phyloP scores from a whole-genome alignment of 768 basidiomycete species.

The Suillus hirtellus region DNA sequence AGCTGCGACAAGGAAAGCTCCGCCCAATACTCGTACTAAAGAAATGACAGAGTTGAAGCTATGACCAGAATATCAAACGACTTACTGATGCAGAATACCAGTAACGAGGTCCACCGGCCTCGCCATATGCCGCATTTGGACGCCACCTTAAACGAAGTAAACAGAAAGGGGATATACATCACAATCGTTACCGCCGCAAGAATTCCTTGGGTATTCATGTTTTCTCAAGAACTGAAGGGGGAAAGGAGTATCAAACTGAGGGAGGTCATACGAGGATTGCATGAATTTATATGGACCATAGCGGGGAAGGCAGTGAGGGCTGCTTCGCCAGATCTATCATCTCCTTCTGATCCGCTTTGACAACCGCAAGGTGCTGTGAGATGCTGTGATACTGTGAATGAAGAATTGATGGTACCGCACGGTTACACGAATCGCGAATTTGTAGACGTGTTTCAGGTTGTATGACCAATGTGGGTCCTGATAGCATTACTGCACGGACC shows the following conservation, averaged over 20 bases:
- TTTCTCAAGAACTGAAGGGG: slow-evolving; percentile 9
- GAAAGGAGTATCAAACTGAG: slow-evolving; percentile 8
- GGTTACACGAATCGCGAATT: too few relatives aligned
- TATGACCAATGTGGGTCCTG: not conserved
- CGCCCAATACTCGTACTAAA: slow-evolving; percentile 59
- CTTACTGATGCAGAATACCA: slow-evolving; percentile 59
- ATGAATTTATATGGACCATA: slow-evolving; percentile 20
- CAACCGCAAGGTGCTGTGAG: not conserved
- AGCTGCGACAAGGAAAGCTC: slow-evolving; percentile 57
- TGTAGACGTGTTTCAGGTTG: not conserved
- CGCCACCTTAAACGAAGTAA: slow-evolving; percentile 45
- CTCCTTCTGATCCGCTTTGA: not conserved
- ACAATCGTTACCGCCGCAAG: slow-evolving; percentile 61
- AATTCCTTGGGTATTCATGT: slow-evolving; percentile 43
- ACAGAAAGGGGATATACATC: slow-evolving; percentile 57
- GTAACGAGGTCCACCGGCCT: slow-evolving; percentile 66
- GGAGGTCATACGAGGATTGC: not conserved
- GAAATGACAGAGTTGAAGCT: slow-evolving; percentile 10
- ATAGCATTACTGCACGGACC: not conserved
- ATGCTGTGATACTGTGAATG: too few relatives aligned
- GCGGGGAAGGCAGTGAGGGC: slow-evolving; percentile 23
- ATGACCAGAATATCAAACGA: slow-evolving; percentile 10
- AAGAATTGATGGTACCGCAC: too few relatives aligned
- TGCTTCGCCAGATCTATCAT: not conserved
- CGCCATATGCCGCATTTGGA: slow-evolving; percentile 56